These are phyloP conservation scores for Oryza coarctata DNA, from an alignment of 176 grass and related monocot genomes.

Conservation along the genomic window DNA sequence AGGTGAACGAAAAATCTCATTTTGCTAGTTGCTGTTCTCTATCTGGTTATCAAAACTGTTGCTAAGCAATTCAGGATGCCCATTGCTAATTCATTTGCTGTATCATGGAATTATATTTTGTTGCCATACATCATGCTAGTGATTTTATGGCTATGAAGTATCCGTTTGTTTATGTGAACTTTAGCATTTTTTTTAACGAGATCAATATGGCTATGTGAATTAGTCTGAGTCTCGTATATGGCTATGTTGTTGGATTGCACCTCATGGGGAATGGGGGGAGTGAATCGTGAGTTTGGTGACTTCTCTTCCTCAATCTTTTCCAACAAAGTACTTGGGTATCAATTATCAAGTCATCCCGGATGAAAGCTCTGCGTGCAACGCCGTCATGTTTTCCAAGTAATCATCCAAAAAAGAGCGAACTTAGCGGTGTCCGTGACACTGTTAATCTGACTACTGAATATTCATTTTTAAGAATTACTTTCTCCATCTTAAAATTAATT, in stretches of 20 bases:
- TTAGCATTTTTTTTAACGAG: not conserved
- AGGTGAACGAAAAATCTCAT: slow-evolving; percentile 4
- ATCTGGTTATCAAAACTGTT: not conserved
- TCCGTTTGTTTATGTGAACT: not conserved
- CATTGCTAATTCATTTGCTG: not conserved
- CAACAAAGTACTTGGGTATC: not conserved
- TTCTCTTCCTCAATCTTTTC: not conserved
- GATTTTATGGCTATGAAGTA: not conserved
- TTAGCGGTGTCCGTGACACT: too few species aligned
- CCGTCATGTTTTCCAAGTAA: too few species aligned
- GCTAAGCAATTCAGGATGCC: not conserved
- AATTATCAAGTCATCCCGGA: not conserved
- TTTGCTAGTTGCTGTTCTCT: not conserved
- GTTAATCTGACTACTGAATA: too few species aligned
- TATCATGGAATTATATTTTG: not conserved
- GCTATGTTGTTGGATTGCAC: not conserved
- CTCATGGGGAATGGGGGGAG: too few species aligned
- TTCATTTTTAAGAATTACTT: too few species aligned
- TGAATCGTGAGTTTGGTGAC: not conserved
- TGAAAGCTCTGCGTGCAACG: not conserved
- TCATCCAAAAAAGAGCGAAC: too few species aligned
- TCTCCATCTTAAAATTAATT: too few species aligned
- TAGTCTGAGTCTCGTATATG: not conserved
- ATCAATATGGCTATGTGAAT: not conserved
- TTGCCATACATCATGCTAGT: not conserved